Conservation (phyloP, 129 eudicot species). For the Saussurea involucrata region DNA sequence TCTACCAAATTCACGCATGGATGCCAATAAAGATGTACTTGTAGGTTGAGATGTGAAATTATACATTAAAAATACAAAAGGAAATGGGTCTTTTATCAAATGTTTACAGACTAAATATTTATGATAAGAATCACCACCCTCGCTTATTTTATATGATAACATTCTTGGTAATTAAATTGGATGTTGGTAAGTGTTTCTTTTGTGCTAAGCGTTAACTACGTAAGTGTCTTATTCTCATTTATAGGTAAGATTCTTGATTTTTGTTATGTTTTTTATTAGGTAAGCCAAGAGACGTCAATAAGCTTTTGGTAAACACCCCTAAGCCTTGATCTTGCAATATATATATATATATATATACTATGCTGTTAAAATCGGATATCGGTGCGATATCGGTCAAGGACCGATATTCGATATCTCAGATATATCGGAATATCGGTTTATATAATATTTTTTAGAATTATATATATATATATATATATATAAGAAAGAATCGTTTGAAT, state of each 20-base stretch:
- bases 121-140: background rate
- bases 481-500: too few relatives aligned
- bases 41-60: slow-evolving; percentile 25
- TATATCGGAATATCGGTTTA: too few relatives aligned
- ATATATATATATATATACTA: too few relatives aligned
- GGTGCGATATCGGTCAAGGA: too few relatives aligned
- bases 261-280: background rate
- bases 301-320: background rate
- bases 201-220: background rate
- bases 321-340: too few relatives aligned
- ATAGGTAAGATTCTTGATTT: background rate
- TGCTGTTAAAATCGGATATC: too few relatives aligned
- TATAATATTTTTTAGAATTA: too few relatives aligned
- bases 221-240: too few relatives aligned
- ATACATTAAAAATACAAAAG: too few relatives aligned
- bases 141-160: background rate
- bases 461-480: too few relatives aligned
- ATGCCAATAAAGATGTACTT: slow-evolving; percentile 10
- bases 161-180: background rate
- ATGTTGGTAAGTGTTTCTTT: background rate
- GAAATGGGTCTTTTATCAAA: background rate
- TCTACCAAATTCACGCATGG: background rate
- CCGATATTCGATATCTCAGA: too few relatives aligned
- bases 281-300: background rate
- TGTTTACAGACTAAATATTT: too few relatives aligned